phyloP scores from a whole-genome alignment of 345 rosid genomes.

The Eucalyptus pauciflora region DNA sequence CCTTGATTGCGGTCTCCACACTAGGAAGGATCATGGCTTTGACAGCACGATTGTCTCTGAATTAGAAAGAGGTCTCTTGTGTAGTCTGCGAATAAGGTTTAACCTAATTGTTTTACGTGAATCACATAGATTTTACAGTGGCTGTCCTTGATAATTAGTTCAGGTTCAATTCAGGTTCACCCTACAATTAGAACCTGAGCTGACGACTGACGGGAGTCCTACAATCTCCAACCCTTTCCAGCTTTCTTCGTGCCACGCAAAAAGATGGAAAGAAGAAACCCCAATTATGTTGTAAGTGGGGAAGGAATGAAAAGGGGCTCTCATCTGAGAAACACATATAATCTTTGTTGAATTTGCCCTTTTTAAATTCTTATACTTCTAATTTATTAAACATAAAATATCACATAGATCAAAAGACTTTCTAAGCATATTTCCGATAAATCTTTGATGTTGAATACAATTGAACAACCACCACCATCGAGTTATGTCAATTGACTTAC shows the following conservation, averaged over 20 bases:
- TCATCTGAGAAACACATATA: background rate
- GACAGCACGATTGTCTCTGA: background rate
- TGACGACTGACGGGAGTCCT: background rate
- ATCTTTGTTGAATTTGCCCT: background rate
- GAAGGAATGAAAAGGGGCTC: background rate
- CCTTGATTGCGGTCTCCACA: background rate
- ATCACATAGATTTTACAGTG: background rate
- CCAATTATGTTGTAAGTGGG: background rate
- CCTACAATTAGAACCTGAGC: background rate
- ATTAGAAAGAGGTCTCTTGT: background rate
- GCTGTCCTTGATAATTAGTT: background rate
- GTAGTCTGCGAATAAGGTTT: background rate
- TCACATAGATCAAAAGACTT: background rate
- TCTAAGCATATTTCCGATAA: background rate
- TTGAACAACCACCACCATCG: background rate
- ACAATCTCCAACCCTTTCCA: background rate
- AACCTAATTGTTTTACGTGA: background rate
- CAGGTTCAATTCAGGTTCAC: background rate
- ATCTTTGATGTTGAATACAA: background rate
- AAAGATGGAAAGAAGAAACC: background rate
- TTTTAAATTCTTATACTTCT: background rate
- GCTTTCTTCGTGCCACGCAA: background rate
- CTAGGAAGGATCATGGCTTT: background rate
- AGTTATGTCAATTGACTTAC: background rate
- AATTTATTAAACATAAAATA: background rate